Conservation (phyloP, 495 filamentous ascomycete genomes). For the Tuber magnatum region DNA sequence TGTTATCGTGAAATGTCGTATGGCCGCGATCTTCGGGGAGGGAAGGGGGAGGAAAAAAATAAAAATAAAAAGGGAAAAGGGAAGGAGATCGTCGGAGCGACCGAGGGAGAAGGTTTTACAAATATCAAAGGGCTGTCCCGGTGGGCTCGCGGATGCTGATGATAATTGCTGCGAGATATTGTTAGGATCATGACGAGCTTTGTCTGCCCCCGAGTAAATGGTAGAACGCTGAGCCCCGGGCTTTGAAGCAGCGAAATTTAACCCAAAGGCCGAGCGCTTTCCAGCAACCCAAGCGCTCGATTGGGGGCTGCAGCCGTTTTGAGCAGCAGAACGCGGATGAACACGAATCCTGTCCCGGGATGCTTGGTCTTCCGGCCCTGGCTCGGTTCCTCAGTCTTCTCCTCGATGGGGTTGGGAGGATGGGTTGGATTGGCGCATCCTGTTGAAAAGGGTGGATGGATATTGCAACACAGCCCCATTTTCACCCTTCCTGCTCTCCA, state of each 20-base stretch:
- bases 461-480: not conserved
- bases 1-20: not conserved
- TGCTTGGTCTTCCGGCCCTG: slow-evolving; percentile 15
- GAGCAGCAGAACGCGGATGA: slow-evolving; percentile 33
- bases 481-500: not conserved
- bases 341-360: slow-evolving; percentile 33
- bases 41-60: not conserved
- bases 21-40: not conserved
- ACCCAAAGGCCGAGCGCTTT: slow-evolving; percentile 21
- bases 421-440: not conserved
- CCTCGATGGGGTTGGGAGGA: not conserved
- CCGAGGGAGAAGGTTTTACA: not conserved
- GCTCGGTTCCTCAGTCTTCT: not conserved
- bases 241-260: slow-evolving; percentile 12
- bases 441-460: not conserved
- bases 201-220: slow-evolving; percentile 8
- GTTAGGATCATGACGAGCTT: slow-evolving; percentile 3
- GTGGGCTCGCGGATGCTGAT: slow-evolving; percentile 9
- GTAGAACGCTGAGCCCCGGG: not conserved
- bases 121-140: not conserved
- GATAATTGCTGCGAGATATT: slow-evolving; percentile 6
- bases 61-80: not conserved
- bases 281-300: slow-evolving; percentile 14
- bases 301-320: slow-evolving; percentile 21
- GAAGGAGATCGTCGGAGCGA: not conserved